These are phyloP conservation scores for Hypoxylon sp. DNA, from an alignment of 2,329 filamentous ascomycete species.

Conservation along the genomic window DNA sequence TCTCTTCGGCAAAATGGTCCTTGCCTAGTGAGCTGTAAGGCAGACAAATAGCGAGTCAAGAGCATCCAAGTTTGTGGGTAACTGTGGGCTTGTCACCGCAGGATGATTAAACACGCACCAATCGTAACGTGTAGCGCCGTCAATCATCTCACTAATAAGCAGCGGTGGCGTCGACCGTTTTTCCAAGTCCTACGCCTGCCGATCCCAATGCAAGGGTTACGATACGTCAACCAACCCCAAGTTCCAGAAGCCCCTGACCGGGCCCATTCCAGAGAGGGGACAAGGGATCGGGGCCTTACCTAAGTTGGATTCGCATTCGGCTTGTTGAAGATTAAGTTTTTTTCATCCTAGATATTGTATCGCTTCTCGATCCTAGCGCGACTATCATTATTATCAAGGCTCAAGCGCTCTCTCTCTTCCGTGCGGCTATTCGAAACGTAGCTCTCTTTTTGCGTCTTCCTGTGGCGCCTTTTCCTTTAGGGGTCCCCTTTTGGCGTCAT, in stretches of 20 bases:
- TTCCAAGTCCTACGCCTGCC: neutral
- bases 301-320: neutral
- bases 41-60: slow-evolving; percentile 7
- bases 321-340: slow-evolving; percentile 6
- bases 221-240: slow-evolving; percentile 6
- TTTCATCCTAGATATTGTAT: neutral
- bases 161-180: neutral
- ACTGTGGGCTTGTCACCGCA: neutral
- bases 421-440: slow-evolving; percentile 20
- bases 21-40: slow-evolving; percentile 9
- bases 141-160: slow-evolving; percentile 1
- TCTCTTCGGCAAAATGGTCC: neutral
- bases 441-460: slow-evolving; percentile 14
- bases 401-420: slow-evolving; percentile 24
- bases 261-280: slow-evolving; percentile 7
- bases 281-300: slow-evolving; percentile 6
- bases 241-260: neutral
- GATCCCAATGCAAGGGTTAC: slow-evolving; percentile 3
- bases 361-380: slow-evolving; percentile 8
- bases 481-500: slow-evolving; percentile 4
- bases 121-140: slow-evolving; percentile 6
- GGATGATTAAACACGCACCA: neutral
- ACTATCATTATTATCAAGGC: slow-evolving; percentile 2
- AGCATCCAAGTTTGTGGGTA: neutral
- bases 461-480: neutral